Evolutionary conservation across 2,329 filamentous ascomycete genomes (phyloP), one percentile per base, ranked within the genome.

Genomic region (Hypoxylon sp.): DNA sequence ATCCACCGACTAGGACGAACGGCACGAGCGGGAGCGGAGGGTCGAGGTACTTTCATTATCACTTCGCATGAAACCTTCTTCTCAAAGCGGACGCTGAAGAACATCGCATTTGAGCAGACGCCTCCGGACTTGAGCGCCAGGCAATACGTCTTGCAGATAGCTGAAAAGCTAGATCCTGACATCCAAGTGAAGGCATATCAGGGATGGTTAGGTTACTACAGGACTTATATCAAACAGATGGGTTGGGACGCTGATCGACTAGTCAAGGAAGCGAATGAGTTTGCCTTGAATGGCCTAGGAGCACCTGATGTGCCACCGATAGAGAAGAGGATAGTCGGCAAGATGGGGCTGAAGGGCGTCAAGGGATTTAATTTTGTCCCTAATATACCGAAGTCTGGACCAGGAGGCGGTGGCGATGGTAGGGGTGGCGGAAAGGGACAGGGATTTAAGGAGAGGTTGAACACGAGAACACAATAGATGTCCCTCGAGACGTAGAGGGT

Each of bases 1-100:
- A 86, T 91, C 63, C 89, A 91, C 75, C 87, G 89, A 43, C 81
- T 91, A 11, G 89, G 89, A 56, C 88, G 89, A 48, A 91, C 89
- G 2, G 88, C 85, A 4, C 87, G 89, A 59, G 87, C 87, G n/a
- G 85, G 86, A 50, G 88, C 88, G 56, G 83, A 85, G 30, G 88
- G 89, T 46, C 84, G 88, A 50, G 89, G 88, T 37, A 87, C 88
- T 75, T 79, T 91, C 30, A 79, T 91, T 52, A 75, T 90, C 25
- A 80, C 84, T 30, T 76, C 83, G 2, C 74, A 78, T 2, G 88
- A 91, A 72, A 69, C 78, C 0, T 79, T 79, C 67, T 87, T 88
- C 73, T 78, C 83, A 0, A 78, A 78, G 37, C 84, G 79, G 71
- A 82, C 84, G 2, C 78, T 87, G 29, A 84, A 83, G 69, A 83